These are phyloP conservation scores for Pezicula rhizophila DNA, from an alignment of 2,329 filamentous ascomycete species.

Conservation along the genomic window DNA sequence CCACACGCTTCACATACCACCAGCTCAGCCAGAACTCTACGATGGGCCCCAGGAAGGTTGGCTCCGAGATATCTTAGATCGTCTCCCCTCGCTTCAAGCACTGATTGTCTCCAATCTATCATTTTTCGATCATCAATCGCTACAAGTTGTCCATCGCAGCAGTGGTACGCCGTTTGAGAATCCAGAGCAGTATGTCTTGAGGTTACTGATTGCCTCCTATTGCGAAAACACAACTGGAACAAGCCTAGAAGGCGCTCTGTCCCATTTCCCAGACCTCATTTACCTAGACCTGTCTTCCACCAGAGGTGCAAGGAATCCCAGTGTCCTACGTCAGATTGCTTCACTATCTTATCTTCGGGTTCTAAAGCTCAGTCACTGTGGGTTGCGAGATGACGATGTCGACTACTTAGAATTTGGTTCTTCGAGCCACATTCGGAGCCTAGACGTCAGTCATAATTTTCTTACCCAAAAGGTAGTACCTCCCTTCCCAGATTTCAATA, in stretches of 20 bases:
- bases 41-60: constrained; percentile 14
- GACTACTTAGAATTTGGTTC: constrained; percentile 8
- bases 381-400: constrained; percentile 14
- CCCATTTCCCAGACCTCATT: constrained; percentile 14
- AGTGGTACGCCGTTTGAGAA: background rate
- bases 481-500: background rate
- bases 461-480: constrained; percentile 7
- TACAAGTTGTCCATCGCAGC: constrained; percentile 8
- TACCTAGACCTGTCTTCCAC: constrained; percentile 16
- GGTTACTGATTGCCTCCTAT: constrained; percentile 12
- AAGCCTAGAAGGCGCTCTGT: constrained; percentile 10
- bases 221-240: constrained; percentile 16
- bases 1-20: constrained; percentile 16
- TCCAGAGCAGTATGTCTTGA: constrained; percentile 8
- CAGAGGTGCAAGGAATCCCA: constrained; percentile 10
- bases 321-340: constrained; percentile 13
- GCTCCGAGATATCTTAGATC: constrained; percentile 15
- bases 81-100: constrained; percentile 14
- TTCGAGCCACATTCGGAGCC: constrained; percentile 8
- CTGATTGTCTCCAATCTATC: constrained; percentile 14
- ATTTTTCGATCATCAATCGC: constrained; percentile 16
- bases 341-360: constrained; percentile 10
- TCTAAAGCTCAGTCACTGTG: constrained; percentile 14
- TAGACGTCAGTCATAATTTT: constrained; percentile 15
- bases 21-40: constrained; percentile 15